These are phyloP conservation scores for Colletotrichum echinochloae DNA, from an alignment of 2,329 filamentous ascomycete genomes.

Conservation along the genomic window DNA sequence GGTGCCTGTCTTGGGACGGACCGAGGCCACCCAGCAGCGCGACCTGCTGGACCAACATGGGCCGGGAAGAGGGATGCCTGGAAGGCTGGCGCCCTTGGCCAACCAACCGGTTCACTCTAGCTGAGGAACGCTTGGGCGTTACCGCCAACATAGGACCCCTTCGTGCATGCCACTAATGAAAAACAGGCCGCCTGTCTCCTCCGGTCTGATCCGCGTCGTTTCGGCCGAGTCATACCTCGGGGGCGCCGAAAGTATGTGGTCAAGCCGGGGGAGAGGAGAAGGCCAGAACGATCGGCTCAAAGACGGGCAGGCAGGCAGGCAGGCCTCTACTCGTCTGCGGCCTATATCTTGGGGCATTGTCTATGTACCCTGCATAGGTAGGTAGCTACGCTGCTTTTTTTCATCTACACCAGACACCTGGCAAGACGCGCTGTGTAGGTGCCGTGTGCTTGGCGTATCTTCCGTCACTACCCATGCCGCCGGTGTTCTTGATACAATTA, in stretches of 20 bases:
- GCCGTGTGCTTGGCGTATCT: constrained; percentile 2
- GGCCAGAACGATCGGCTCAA: constrained; percentile 2
- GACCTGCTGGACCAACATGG: neutral
- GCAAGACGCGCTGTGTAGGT: neutral
- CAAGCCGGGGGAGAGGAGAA: neutral
- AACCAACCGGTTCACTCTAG: constrained; percentile 9
- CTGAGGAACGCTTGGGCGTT: neutral
- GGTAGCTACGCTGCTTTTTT: too few species aligned
- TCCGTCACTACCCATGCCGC: constrained; percentile 9
- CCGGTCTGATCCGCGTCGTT: constrained; percentile 9
- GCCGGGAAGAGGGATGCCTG: neutral
- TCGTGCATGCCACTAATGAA: neutral
- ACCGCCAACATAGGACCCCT: neutral
- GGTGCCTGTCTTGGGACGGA: constrained; percentile 2
- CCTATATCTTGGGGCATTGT: neutral
- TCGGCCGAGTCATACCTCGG: constrained; percentile 28
- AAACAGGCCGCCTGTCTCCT: constrained; percentile 11
- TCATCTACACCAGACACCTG: constrained; percentile 7
- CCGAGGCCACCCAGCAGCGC: neutral
- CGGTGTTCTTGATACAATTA: neutral
- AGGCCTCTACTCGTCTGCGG: constrained; percentile 1
- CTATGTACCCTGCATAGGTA: neutral
- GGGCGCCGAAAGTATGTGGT: neutral
- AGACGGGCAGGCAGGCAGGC: constrained; percentile 10
- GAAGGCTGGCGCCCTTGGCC: neutral